Percentiles rank a stretch among this genome's conserved stretches.
phyloP scores from a whole-genome alignment of 306 rosid species.

The Acacia confusa region DNA sequence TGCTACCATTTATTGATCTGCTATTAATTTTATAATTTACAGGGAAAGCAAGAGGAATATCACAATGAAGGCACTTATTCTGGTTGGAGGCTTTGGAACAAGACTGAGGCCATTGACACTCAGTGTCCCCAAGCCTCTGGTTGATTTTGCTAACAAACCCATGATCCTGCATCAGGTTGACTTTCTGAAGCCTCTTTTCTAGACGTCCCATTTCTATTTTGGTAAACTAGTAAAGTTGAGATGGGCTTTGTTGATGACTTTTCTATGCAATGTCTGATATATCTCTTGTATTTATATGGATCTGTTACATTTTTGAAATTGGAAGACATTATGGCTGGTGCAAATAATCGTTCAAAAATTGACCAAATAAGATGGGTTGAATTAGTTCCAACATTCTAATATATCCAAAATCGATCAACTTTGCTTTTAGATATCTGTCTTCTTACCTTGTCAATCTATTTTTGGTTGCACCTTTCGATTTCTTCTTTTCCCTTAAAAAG shows the following conservation, averaged over 20 bases:
- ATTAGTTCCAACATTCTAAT: slow-evolving; percentile 1
- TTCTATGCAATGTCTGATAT: slow-evolving; percentile 10
- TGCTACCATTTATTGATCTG: slow-evolving; percentile 22
- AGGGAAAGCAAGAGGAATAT: slow-evolving; percentile 48
- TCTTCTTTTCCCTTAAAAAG: background rate
- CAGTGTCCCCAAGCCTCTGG: slow-evolving; percentile 98
- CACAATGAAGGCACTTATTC: slow-evolving; percentile 95
- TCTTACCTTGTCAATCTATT: background rate
- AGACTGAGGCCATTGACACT: slow-evolving; percentile 99
- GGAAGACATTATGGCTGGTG: slow-evolving; percentile 5
- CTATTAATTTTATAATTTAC: slow-evolving; percentile 30
- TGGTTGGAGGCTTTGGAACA: slow-evolving; percentile 99
- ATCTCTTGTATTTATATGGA: background rate
- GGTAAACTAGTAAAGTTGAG: slow-evolving; percentile 1
- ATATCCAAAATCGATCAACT: slow-evolving; percentile 15
- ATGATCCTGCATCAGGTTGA: slow-evolving; percentile 99
- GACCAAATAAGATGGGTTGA: slow-evolving; percentile 2
- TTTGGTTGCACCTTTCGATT: slow-evolving; percentile 18
- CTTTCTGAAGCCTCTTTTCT: slow-evolving; percentile 15
- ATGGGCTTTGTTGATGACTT: slow-evolving; percentile 16
- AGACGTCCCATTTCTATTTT: background rate
- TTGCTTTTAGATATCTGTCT: background rate
- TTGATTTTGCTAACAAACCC: slow-evolving; percentile 98
- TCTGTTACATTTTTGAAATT: background rate
- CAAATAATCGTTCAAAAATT: slow-evolving; percentile 23